Percentiles rank a stretch among this genome's conserved stretches.
phyloP scores from a whole-genome alignment of 306 rosid species.

The Vicia sativa region DNA sequence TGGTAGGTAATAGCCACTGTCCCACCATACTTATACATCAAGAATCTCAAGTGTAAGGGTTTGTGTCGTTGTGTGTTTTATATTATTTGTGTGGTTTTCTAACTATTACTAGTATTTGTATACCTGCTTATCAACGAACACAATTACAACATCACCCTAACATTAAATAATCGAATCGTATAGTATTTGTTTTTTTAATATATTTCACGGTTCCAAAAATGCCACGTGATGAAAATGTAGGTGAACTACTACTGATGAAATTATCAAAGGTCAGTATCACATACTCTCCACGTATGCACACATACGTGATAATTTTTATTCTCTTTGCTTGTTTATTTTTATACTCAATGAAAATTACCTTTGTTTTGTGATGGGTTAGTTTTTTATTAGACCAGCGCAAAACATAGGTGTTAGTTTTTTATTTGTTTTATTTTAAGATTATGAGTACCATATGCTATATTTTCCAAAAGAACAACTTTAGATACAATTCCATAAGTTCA shows the following conservation, averaged over 20 bases:
- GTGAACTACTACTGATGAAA: neutral
- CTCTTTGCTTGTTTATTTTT: neutral
- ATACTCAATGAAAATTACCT: neutral
- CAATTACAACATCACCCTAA: no score
- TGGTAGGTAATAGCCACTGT: slow-evolving; percentile 3
- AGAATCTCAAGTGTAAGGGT: neutral
- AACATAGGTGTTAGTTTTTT: neutral
- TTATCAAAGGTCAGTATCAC: slow-evolving; percentile 2
- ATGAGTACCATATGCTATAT: neutral
- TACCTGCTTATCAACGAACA: neutral
- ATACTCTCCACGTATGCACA: neutral
- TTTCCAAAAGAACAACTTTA: no score
- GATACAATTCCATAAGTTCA: no score
- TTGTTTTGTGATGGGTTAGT: neutral
- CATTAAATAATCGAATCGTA: neutral
- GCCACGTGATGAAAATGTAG: slow-evolving; percentile 34
- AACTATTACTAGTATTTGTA: neutral
- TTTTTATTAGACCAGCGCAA: slow-evolving; percentile 27
- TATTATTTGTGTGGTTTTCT: slow-evolving; percentile 2
- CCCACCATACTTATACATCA: neutral
- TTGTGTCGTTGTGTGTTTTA: neutral
- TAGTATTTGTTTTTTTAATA: neutral
- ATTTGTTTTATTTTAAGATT: neutral
- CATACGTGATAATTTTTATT: neutral
- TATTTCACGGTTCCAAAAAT: neutral